These are phyloP conservation scores for Fusarium aywerte DNA, from an alignment of 2,329 filamentous ascomycete species.

Conservation along the genomic window DNA sequence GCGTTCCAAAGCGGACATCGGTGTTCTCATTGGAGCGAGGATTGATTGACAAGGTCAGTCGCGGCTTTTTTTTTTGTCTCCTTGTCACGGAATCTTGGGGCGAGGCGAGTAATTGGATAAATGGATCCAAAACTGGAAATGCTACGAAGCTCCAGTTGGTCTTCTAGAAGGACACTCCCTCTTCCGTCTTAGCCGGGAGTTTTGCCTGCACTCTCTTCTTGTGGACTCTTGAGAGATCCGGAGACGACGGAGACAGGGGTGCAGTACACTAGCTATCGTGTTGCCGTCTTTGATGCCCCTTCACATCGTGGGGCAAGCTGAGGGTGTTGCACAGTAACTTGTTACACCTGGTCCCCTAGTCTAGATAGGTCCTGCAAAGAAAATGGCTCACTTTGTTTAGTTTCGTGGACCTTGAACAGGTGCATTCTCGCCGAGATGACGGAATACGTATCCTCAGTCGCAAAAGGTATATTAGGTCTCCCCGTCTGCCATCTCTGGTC, in stretches of 20 bases:
- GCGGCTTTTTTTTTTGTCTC: conserved; percentile 28
- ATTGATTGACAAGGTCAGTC: conserved; percentile 30
- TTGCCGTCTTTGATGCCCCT: conserved; percentile 34
- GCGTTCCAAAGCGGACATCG: conserved; percentile 23
- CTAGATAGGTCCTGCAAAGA: conserved; percentile 25
- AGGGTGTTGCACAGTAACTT: conserved; percentile 28
- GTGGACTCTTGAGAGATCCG: background rate
- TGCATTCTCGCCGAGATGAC: conserved; percentile 29
- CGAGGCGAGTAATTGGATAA: conserved; percentile 25
- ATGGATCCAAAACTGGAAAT: conserved; percentile 26
- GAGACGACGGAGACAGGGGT: background rate
- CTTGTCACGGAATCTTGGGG: conserved; percentile 17
- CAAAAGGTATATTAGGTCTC: conserved; percentile 44
- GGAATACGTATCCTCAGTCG: conserved; percentile 43
- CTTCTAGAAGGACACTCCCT: conserved; percentile 41
- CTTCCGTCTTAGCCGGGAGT: conserved; percentile 8
- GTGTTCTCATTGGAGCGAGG: conserved; percentile 28
- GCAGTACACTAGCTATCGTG: conserved; percentile 18
- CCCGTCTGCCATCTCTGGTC: background rate
- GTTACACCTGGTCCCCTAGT: background rate
- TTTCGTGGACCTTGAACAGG: conserved; percentile 36
- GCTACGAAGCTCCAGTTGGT: conserved; percentile 25
- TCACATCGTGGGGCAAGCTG: conserved; percentile 47
- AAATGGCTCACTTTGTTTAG: conserved; percentile 47
- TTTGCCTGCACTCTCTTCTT: background rate